Conservation (phyloP, 352 stramenopile genomes). For the Phytophthora pseudosyringae region DNA sequence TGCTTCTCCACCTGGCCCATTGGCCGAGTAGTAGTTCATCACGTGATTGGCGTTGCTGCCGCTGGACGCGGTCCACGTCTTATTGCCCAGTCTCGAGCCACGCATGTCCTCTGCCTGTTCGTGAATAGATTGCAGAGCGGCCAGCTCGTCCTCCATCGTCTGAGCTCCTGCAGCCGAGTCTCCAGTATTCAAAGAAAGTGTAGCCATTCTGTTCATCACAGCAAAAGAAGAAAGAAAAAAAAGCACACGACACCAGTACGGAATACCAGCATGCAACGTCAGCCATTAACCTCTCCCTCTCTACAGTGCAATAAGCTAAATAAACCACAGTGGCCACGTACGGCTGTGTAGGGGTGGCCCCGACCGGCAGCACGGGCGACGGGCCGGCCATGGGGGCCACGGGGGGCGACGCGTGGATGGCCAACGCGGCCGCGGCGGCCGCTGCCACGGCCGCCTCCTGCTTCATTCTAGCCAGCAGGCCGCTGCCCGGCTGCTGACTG, state of each 20-base stretch:
- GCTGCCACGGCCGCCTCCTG: constrained; percentile 74
- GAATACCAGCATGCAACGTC: constrained; percentile 14
- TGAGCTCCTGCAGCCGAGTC: constrained; percentile 53
- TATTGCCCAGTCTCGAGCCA: constrained; percentile 79
- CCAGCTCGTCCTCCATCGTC: constrained; percentile 86
- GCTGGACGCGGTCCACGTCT: constrained; percentile 79
- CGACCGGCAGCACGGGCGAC: constrained; percentile 44
- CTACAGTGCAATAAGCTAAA: constrained; percentile 13
- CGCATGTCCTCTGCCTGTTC: constrained; percentile 87
- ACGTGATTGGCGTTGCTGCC: constrained; percentile 84
- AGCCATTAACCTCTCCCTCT: constrained; percentile 12
- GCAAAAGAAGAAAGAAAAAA: constrained; percentile 21
- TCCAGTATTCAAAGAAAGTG: constrained; percentile 28
- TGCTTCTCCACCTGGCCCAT: constrained; percentile 40
- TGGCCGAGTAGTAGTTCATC: constrained; percentile 76
- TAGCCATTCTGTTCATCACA: constrained; percentile 36
- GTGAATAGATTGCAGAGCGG: constrained; percentile 83
- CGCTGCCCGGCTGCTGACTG: constrained; percentile 75
- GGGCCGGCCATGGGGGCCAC: constrained; percentile 49
- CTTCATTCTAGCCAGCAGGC: constrained; percentile 86
- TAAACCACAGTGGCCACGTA: constrained; percentile 41
- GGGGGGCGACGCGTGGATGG: constrained; percentile 43
- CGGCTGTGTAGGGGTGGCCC: constrained; percentile 35
- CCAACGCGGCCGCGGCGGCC: constrained; percentile 50
- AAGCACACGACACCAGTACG: constrained; percentile 2